These are phyloP conservation scores for Venturia aucupariae DNA, from an alignment of 2,329 filamentous ascomycete genomes.

Conservation along the genomic window DNA sequence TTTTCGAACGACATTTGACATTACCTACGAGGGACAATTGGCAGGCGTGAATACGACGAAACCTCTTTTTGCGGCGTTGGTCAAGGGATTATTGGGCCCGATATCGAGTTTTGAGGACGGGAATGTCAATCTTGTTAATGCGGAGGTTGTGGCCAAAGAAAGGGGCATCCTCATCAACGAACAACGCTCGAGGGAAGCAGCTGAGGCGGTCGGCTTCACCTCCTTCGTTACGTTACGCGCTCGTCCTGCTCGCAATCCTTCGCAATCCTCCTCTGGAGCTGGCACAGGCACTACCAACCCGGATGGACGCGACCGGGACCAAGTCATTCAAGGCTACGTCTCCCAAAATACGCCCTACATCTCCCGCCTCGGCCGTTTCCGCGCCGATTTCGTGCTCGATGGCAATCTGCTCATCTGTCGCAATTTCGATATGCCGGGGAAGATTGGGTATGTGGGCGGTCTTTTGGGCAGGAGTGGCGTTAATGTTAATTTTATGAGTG, in stretches of 20 bases:
- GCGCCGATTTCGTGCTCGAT: conserved; percentile 61
- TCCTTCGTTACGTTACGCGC: conserved; percentile 63
- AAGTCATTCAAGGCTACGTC: conserved; percentile 57
- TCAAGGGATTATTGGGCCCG: conserved; percentile 64
- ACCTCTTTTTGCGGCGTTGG: conserved; percentile 66
- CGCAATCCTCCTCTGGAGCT: neutral
- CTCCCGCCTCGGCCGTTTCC: conserved; percentile 63
- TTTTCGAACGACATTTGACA: conserved; percentile 61
- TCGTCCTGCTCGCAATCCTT: conserved; percentile 27
- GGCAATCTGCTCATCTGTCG: conserved; percentile 69
- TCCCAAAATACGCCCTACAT: conserved; percentile 58
- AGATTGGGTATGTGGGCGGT: conserved; percentile 71
- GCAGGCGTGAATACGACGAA: conserved; percentile 64
- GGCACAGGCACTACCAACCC: too few species aligned
- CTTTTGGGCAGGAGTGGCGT: conserved; percentile 60
- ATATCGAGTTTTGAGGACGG: conserved; percentile 54
- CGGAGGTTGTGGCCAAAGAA: conserved; percentile 63
- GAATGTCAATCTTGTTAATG: conserved; percentile 78
- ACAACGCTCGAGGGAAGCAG: conserved; percentile 52
- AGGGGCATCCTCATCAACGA: conserved; percentile 72
- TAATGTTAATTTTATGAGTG: conserved; percentile 76
- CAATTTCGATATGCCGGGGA: conserved; percentile 73
- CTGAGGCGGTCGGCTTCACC: conserved; percentile 54
- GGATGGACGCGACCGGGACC: conserved; percentile 25
- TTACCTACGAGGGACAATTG: conserved; percentile 68